Evolutionary conservation across 257 asterid species (phyloP).

Genomic region (Nicotiana tomentosiformis): DNA sequence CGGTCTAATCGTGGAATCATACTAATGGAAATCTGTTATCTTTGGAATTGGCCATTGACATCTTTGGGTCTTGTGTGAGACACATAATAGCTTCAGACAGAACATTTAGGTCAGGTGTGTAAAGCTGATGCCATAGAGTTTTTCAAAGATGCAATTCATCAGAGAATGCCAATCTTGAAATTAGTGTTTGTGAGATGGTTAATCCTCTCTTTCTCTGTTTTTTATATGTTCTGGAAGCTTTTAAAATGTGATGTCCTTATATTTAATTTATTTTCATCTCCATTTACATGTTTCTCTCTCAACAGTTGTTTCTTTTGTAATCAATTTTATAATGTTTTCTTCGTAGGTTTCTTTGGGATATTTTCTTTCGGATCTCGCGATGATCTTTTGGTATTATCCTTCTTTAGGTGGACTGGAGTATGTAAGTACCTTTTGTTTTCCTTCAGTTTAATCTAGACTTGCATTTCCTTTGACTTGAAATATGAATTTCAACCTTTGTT

Average conservation of each 20-base stretch:
- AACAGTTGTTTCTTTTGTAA: background rate
- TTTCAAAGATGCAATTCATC: background rate
- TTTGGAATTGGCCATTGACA: background rate
- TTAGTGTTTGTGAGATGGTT: background rate
- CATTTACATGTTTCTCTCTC: background rate
- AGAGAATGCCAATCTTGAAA: background rate
- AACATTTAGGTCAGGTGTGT: background rate
- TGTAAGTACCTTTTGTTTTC: conserved; percentile 46
- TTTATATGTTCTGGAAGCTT: background rate
- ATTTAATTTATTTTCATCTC: background rate
- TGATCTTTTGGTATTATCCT: conserved; percentile 83
- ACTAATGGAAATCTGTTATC: background rate
- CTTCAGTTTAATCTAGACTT: background rate
- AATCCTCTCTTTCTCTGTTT: background rate
- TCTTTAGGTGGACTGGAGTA: conserved; percentile 77
- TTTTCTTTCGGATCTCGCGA: conserved; percentile 66
- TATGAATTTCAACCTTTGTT: background rate
- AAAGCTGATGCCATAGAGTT: background rate
- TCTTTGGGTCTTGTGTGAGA: background rate
- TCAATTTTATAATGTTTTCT: conserved; percentile 10
- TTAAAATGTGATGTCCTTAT: background rate
- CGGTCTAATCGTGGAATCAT: background rate
- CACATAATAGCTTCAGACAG: background rate
- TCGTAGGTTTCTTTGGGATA: conserved; percentile 70
- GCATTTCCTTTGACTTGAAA: background rate